Percentiles rank a stretch among this genome's conserved stretches.
Conservation (phyloP, 1,284 basidiomycete genomes). For the Ganoderma lingzhi region DNA sequence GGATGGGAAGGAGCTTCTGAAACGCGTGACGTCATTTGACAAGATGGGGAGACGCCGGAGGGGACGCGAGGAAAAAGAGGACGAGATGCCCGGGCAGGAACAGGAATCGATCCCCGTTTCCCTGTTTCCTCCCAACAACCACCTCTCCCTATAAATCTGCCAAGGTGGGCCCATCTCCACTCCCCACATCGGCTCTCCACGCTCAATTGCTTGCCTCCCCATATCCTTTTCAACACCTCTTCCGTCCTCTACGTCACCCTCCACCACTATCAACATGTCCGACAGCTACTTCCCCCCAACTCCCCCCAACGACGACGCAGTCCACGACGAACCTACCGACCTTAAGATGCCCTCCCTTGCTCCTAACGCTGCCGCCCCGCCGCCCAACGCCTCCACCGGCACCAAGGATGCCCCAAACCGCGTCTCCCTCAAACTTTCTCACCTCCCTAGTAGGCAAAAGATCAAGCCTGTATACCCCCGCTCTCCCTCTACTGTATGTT, state of each 20-base stretch:
- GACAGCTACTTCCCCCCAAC: conserved; percentile 38
- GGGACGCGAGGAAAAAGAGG: conserved; percentile 16
- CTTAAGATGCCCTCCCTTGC: conserved; percentile 25
- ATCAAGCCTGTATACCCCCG: conserved; percentile 75
- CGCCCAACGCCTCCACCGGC: conserved; percentile 31
- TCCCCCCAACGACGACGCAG: conserved; percentile 30
- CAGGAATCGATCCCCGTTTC: conserved; percentile 15
- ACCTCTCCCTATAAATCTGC: conserved; percentile 24
- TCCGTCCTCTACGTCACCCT: background rate
- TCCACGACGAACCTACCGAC: conserved; percentile 17
- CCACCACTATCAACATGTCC: conserved; percentile 18
- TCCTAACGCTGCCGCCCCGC: conserved; percentile 37
- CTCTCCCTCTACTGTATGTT: conserved; percentile 68
- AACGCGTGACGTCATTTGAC: conserved; percentile 34
- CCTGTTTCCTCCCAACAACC: conserved; percentile 22
- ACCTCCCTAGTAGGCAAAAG: conserved; percentile 74
- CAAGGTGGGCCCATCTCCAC: conserved; percentile 11
- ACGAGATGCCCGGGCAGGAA: conserved; percentile 4
- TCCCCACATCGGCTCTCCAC: conserved; percentile 5
- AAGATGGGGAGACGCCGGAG: conserved; percentile 9
- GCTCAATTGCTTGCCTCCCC: background rate
- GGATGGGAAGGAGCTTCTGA: conserved; percentile 13
- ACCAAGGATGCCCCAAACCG: conserved; percentile 51
- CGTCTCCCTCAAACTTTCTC: conserved; percentile 72
- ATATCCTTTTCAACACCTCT: background rate